A percentile compares a stretch with the other conserved stretches of the same genome.
phyloP scores from a whole-genome alignment of 2,329 filamentous ascomycete species.

The Orbilia ellipsospora region DNA sequence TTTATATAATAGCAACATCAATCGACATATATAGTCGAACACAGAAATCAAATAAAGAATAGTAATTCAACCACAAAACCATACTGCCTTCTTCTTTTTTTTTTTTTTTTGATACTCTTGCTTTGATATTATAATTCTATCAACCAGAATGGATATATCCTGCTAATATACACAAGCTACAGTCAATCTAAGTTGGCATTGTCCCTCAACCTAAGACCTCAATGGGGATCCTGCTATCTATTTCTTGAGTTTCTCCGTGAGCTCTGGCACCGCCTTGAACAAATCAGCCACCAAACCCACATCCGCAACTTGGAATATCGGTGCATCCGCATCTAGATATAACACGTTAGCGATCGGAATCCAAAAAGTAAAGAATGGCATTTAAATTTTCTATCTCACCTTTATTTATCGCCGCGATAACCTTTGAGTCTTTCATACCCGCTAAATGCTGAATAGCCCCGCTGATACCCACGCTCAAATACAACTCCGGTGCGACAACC shows the following conservation, averaged over 20 bases:
- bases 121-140: not conserved
- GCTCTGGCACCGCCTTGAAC: conserved; percentile 81
- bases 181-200: conserved; percentile 1
- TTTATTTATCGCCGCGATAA: conserved; percentile 99
- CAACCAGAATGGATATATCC: conserved; percentile 22
- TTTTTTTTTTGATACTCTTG: not conserved
- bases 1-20: conserved; percentile 21
- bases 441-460: conserved; percentile 98
- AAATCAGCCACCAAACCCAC: conserved; percentile 94
- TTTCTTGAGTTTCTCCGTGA: conserved; percentile 91
- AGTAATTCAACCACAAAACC: conserved; percentile 26
- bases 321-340: conserved; percentile 79
- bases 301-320: conserved; percentile 98
- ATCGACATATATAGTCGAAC: conserved; percentile 26
- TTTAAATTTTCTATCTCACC: conserved; percentile 28
- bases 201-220: no score
- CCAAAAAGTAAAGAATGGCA: no score
- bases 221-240: conserved; percentile 36
- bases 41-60: conserved; percentile 44
- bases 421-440: conserved; percentile 99
- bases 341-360: not conserved
- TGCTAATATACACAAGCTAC: conserved; percentile 44
- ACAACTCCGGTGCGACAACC: conserved; percentile 95
- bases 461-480: conserved; percentile 94
- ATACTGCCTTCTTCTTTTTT: not conserved